These are phyloP conservation scores for Haematococcus lacustris DNA, from an alignment of 139 green algal species.

Conservation along the genomic window DNA sequence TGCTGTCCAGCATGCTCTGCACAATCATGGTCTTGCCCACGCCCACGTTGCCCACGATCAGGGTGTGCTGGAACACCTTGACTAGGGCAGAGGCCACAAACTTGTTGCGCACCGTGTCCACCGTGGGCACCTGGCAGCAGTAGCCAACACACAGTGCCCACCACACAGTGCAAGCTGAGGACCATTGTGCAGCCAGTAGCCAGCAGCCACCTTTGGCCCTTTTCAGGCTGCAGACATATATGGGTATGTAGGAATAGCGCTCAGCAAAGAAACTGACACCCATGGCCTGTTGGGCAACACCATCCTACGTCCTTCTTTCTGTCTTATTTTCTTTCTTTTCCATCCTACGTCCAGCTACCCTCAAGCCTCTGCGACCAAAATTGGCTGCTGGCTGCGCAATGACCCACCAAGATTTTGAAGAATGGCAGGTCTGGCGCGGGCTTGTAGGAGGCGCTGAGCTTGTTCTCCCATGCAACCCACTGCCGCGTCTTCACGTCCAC, in stretches of 20 bases:
- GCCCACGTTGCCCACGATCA: slow-evolving; percentile 67
- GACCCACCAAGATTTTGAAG: slow-evolving; percentile 50
- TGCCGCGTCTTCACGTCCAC: slow-evolving; percentile 46
- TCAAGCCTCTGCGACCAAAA: no score
- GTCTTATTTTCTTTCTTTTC: not conserved
- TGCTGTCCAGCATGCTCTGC: slow-evolving; percentile 39
- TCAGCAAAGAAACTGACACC: no score
- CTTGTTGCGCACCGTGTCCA: slow-evolving; percentile 62
- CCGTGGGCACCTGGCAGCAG: slow-evolving; percentile 47
- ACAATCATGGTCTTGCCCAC: slow-evolving; percentile 76
- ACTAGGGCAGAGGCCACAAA: slow-evolving; percentile 46
- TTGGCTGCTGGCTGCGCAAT: not conserved
- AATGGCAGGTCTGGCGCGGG: slow-evolving; percentile 54
- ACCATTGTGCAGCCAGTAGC: no score
- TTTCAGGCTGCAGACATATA: no score
- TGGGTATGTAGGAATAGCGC: no score
- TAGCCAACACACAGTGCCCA: no score
- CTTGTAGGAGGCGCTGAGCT: slow-evolving; percentile 49
- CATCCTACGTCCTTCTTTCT: not conserved
- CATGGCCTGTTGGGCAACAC: no score
- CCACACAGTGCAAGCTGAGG: no score
- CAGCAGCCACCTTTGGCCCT: no score
- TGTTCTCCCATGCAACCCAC: slow-evolving; percentile 66
- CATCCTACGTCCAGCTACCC: not conserved
- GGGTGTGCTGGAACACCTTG: slow-evolving; percentile 38